These are phyloP conservation scores for Buxus sempervirens DNA, from an alignment of 164 flowering plant species.

Conservation along the genomic window DNA sequence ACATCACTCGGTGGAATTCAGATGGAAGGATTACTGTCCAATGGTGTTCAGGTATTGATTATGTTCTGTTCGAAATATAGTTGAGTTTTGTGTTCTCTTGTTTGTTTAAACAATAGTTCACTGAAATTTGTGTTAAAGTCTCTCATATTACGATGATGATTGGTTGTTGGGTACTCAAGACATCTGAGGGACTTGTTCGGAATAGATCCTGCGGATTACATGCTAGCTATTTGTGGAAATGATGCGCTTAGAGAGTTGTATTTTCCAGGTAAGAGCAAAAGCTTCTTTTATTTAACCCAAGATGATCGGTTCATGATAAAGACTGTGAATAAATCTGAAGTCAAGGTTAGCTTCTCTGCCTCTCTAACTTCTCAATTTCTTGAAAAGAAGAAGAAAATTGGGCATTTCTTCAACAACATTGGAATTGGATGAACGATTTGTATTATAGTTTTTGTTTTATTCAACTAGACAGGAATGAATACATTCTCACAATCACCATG, in stretches of 20 bases:
- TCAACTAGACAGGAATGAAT: neutral
- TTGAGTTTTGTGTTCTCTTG: neutral
- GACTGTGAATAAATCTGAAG: constrained; percentile 81
- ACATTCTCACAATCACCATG: too few species aligned
- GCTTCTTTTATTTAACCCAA: constrained; percentile 76
- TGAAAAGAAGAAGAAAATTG: too few species aligned
- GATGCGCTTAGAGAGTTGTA: constrained; percentile 67
- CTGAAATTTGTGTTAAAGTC: too few species aligned
- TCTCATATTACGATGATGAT: too few species aligned
- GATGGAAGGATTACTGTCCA: constrained; percentile 66
- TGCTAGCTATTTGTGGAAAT: constrained; percentile 68
- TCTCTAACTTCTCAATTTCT: constrained; percentile 4
- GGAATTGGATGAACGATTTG: neutral
- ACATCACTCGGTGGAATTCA: constrained; percentile 43
- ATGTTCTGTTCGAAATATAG: neutral
- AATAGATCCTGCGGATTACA: constrained; percentile 66
- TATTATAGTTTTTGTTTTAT: too few species aligned
- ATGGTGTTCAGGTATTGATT: constrained; percentile 45
- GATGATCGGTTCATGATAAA: constrained; percentile 86
- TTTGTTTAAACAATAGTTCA: too few species aligned
- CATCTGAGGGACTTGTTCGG: constrained; percentile 54
- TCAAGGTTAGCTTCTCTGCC: constrained; percentile 49
- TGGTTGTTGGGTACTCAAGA: constrained; percentile 27
- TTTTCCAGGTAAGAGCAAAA: constrained; percentile 74
- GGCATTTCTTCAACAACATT: neutral